Conservation (phyloP, 2,329 filamentous ascomycete genomes). For the Cercospora brassicicola region DNA sequence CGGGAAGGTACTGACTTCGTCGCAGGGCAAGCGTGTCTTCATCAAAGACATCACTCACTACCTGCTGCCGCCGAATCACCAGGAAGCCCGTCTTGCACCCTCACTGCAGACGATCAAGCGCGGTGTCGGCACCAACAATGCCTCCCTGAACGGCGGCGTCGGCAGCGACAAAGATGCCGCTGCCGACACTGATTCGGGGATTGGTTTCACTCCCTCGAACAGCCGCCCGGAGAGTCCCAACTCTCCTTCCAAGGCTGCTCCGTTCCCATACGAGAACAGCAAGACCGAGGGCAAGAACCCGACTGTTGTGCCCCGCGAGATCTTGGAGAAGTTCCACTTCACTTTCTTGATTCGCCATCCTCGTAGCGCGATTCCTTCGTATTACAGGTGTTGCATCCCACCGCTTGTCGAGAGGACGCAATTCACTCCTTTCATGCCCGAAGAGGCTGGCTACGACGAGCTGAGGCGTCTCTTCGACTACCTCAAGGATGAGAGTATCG, state of each 20-base stretch:
- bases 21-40: conserved; percentile 83
- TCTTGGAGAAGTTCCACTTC: conserved; percentile 83
- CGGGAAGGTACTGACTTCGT: conserved; percentile 20
- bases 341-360: conserved; percentile 96
- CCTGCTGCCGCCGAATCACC: conserved; percentile 71
- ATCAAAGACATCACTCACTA: conserved; percentile 99
- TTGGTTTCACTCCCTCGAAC: conserved; percentile 35
- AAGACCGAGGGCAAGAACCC: conserved; percentile 70
- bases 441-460: conserved; percentile 88
- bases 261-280: conserved; percentile 59
- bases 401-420: conserved; percentile 79
- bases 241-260: conserved; percentile 36
- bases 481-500: conserved; percentile 65
- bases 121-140: conserved; percentile 57
- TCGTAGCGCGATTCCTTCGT: conserved; percentile 86
- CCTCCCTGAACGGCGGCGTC: conserved; percentile 29
- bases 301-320: conserved; percentile 73
- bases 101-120: conserved; percentile 64
- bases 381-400: conserved; percentile 89
- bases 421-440: conserved; percentile 82
- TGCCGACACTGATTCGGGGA: conserved; percentile 34
- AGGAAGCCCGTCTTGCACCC: conserved; percentile 69
- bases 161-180: conserved; percentile 33
- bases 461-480: conserved; percentile 85
- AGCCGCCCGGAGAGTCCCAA: conserved; percentile 30